Evolutionary conservation across 2,329 filamentous ascomycete species (phyloP).

Genomic region (Fusarium drepaniforme): DNA sequence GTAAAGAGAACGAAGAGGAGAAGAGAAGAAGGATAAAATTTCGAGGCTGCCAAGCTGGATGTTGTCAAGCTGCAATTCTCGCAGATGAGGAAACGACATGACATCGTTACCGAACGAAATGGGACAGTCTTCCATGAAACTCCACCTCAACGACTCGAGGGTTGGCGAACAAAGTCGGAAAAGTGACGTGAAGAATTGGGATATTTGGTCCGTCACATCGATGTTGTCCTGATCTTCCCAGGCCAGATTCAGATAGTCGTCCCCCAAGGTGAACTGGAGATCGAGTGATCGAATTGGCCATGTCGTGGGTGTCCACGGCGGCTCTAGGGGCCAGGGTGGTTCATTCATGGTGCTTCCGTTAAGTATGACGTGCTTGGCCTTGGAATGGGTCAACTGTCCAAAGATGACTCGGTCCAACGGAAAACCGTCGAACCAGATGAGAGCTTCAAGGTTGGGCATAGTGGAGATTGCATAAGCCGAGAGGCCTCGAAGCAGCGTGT

Average conservation of each 20-base stretch:
- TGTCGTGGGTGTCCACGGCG: neutral
- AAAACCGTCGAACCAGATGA: constrained; percentile 6
- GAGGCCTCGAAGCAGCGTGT: neutral
- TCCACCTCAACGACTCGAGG: constrained; percentile 21
- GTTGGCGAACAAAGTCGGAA: constrained; percentile 17
- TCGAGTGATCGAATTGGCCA: neutral
- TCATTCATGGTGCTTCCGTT: neutral
- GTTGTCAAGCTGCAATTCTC: neutral
- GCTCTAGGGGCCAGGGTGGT: constrained; percentile 6
- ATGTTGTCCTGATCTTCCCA: no score
- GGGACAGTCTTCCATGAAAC: no score
- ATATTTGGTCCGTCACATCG: neutral
- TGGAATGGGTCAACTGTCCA: neutral
- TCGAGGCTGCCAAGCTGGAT: neutral
- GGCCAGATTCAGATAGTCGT: neutral
- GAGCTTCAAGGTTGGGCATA: constrained; percentile 18
- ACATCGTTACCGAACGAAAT: neutral
- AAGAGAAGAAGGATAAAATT: neutral
- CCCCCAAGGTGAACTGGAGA: neutral
- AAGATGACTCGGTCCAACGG: neutral
- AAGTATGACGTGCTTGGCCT: neutral
- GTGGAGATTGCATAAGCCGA: no score
- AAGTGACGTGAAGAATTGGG: constrained; percentile 5
- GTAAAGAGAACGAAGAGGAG: neutral
- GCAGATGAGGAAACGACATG: constrained; percentile 13